Conservation (phyloP, 371 early-diverging fungal genomes). For the Mortierella sp. region DNA sequence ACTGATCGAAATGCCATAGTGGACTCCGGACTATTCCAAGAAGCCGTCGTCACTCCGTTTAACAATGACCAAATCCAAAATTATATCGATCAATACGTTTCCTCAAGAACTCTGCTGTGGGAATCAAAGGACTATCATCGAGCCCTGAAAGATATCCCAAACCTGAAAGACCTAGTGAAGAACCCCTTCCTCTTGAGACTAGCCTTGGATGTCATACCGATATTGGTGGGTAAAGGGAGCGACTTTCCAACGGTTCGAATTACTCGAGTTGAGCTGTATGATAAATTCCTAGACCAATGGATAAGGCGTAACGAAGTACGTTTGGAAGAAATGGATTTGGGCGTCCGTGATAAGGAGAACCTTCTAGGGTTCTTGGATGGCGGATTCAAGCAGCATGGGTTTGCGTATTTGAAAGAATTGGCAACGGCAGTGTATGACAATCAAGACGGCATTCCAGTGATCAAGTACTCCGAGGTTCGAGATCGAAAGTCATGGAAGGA, state of each 20-base stretch:
- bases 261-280: slow-evolving; percentile 5
- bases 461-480: background rate
- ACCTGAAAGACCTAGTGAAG: background rate
- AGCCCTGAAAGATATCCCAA: background rate
- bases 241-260: background rate
- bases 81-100: slow-evolving; percentile 15
- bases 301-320: background rate
- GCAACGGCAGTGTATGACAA: background rate
- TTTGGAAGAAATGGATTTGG: background rate
- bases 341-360: background rate
- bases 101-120: background rate
- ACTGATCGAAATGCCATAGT: background rate
- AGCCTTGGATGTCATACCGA: slow-evolving; percentile 7
- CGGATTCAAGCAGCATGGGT: background rate
- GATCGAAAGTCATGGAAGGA: background rate
- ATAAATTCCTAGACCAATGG: slow-evolving; percentile 5
- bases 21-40: background rate
- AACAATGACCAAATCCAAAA: slow-evolving; percentile 4
- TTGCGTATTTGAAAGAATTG: background rate
- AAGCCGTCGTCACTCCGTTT: slow-evolving; percentile 8
- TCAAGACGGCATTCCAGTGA: background rate
- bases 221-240: background rate
- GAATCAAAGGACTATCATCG: background rate
- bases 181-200: slow-evolving; percentile 7
- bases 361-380: no score